phyloP scores from a whole-genome alignment of 1,139 yeast species.

The Suhomyces coccinellae region DNA sequence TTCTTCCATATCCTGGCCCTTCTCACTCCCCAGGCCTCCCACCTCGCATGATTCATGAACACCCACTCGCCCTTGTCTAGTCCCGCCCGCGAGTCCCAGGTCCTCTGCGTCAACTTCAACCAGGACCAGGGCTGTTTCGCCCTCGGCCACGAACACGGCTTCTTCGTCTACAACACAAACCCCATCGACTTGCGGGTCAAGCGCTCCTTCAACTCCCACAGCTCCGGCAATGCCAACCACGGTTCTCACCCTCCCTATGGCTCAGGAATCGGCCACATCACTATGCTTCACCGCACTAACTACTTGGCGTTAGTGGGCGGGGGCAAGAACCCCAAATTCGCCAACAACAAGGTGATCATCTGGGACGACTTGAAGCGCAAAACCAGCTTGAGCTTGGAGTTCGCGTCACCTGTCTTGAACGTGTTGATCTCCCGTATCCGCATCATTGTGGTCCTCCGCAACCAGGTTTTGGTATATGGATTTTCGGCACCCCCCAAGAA shows the following conservation, averaged over 20 bases:
- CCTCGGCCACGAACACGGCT: constrained; percentile 77
- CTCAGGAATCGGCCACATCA: constrained; percentile 70
- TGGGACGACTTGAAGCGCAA: constrained; percentile 90
- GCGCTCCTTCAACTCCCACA: constrained; percentile 45
- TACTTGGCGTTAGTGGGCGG: constrained; percentile 90
- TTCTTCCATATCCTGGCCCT: too few species aligned
- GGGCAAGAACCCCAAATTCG: constrained; percentile 74
- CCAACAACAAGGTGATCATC: constrained; percentile 73
- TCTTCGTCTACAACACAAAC: constrained; percentile 82
- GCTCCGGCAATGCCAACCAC: constrained; percentile 2
- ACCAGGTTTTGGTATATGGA: constrained; percentile 72
- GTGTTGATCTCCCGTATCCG: constrained; percentile 74
- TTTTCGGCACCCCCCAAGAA: constrained; percentile 77
- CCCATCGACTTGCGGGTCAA: constrained; percentile 81
- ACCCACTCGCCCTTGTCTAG: constrained; percentile 35
- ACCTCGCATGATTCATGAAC: constrained; percentile 30
- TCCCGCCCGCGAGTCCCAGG: constrained; percentile 32
- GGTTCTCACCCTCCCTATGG: constrained; percentile 19
- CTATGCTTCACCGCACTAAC: constrained; percentile 88
- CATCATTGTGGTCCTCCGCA: constrained; percentile 68
- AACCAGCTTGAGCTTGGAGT: constrained; percentile 73
- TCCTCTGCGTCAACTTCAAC: constrained; percentile 69
- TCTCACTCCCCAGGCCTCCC: background rate
- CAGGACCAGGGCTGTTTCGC: constrained; percentile 93
- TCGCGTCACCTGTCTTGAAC: constrained; percentile 70